Evolutionary conservation across 2,329 filamentous ascomycete species (phyloP).

Genomic region (Aspergillus pseudotamarii): DNA sequence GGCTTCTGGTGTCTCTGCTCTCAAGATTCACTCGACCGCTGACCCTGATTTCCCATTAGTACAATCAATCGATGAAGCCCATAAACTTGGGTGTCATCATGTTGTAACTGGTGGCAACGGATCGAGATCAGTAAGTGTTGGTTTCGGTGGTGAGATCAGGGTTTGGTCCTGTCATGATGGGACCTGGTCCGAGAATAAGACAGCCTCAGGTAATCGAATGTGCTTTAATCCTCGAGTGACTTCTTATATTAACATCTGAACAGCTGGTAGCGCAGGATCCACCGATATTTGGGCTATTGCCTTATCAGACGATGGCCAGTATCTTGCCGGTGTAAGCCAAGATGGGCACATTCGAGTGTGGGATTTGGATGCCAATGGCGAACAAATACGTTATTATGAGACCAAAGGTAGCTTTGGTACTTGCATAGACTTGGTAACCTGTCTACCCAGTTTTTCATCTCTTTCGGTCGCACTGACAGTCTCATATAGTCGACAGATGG

Average conservation of each 20-base stretch:
- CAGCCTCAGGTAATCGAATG: slow-evolving; percentile 45
- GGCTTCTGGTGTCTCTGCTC: slow-evolving; percentile 78
- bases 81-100: slow-evolving; percentile 91
- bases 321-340: slow-evolving; percentile 82
- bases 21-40: slow-evolving; percentile 77
- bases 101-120: slow-evolving; percentile 72
- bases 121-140: slow-evolving; percentile 74
- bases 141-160: slow-evolving; percentile 86
- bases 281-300: slow-evolving; percentile 86
- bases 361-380: slow-evolving; percentile 62
- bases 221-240: neutral
- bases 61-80: slow-evolving; percentile 78
- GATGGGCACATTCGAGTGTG: slow-evolving; percentile 89
- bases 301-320: slow-evolving; percentile 79
- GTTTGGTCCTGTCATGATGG: slow-evolving; percentile 70
- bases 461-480: slow-evolving; percentile 15
- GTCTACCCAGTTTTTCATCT: slow-evolving; percentile 9
- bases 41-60: slow-evolving; percentile 72
- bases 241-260: slow-evolving; percentile 4
- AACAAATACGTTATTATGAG: slow-evolving; percentile 80
- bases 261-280: slow-evolving; percentile 53
- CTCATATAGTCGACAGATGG: slow-evolving; percentile 67
- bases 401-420: slow-evolving; percentile 92
- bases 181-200: slow-evolving; percentile 55
- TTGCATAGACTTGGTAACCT: slow-evolving; percentile 73